These are phyloP conservation scores for Vicia villosa DNA, from an alignment of 306 rosid species.

Conservation along the genomic window DNA sequence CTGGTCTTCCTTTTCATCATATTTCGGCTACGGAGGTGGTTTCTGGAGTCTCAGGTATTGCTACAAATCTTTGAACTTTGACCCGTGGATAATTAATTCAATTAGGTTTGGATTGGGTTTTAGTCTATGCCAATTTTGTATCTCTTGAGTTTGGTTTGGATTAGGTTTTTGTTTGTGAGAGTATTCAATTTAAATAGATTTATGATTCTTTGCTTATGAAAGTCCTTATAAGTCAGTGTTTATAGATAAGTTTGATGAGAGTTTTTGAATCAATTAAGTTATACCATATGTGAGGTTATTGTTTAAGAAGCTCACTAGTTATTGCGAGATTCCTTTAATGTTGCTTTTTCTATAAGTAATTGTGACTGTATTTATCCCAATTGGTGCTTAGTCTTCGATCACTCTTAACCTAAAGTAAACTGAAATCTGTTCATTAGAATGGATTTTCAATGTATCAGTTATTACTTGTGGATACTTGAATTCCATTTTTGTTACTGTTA, in stretches of 20 bases:
- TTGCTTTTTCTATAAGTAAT: not conserved
- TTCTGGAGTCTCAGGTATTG: constrained; percentile 79
- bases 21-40: constrained; percentile 81
- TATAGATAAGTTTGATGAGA: not conserved
- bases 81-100: not conserved
- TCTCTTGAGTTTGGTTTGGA: not conserved
- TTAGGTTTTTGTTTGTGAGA: not conserved
- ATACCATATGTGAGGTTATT: not conserved
- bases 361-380: not conserved
- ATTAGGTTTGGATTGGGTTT: not conserved
- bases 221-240: not conserved
- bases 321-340: not conserved
- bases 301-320: not conserved
- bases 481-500: not conserved
- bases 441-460: no score
- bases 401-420: not conserved
- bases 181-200: not conserved
- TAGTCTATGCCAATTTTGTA: not conserved
- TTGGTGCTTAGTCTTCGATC: not conserved
- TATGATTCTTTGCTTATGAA: not conserved
- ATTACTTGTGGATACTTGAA: not conserved
- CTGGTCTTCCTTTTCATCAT: constrained; percentile 73
- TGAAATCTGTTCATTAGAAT: not conserved
- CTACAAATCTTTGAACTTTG: not conserved
- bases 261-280: not conserved